phyloP scores from a whole-genome alignment of 2,329 filamentous ascomycete genomes.

The Chrysosporium queenslandicum region DNA sequence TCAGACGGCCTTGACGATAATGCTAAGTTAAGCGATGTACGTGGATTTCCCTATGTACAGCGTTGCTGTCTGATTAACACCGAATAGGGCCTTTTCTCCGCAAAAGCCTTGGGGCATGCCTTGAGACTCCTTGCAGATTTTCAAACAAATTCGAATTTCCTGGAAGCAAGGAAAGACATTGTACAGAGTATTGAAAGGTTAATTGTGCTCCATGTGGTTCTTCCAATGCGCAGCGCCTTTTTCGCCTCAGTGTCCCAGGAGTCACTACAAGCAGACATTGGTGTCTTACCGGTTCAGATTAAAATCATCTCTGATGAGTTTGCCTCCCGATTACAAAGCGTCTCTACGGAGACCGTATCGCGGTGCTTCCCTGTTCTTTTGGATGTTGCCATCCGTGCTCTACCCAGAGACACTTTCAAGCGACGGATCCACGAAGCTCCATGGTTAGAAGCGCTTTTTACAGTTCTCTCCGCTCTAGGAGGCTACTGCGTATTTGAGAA shows the following conservation, averaged over 20 bases:
- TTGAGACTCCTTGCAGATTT: slow-evolving; percentile 6
- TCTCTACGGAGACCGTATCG: slow-evolving; percentile 13
- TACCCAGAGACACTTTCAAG: slow-evolving; percentile 36
- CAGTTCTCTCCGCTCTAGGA: slow-evolving; percentile 32
- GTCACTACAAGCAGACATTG: slow-evolving; percentile 27
- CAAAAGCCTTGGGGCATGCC: slow-evolving; percentile 5
- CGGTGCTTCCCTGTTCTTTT: slow-evolving; percentile 36
- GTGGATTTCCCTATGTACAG: not conserved
- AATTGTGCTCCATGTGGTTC: slow-evolving; percentile 34
- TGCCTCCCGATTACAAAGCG: slow-evolving; percentile 27
- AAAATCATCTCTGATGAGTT: slow-evolving; percentile 31
- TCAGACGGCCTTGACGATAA: slow-evolving; percentile 28
- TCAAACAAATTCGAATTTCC: not conserved
- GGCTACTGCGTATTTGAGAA: slow-evolving; percentile 28
- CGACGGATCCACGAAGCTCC: slow-evolving; percentile 38
- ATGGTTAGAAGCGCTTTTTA: slow-evolving; percentile 44
- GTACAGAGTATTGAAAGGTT: slow-evolving; percentile 26
- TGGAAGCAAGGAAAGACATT: not conserved
- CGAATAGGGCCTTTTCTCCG: slow-evolving; percentile 1
- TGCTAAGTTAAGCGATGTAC: slow-evolving; percentile 30
- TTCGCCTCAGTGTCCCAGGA: slow-evolving; percentile 24
- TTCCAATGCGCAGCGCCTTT: slow-evolving; percentile 33
- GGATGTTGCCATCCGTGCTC: slow-evolving; percentile 38
- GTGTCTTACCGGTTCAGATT: slow-evolving; percentile 28
- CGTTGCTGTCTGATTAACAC: slow-evolving; percentile 7